Conservation (phyloP, 768 basidiomycete species). For the Phylloporus rhodoxanthus region DNA sequence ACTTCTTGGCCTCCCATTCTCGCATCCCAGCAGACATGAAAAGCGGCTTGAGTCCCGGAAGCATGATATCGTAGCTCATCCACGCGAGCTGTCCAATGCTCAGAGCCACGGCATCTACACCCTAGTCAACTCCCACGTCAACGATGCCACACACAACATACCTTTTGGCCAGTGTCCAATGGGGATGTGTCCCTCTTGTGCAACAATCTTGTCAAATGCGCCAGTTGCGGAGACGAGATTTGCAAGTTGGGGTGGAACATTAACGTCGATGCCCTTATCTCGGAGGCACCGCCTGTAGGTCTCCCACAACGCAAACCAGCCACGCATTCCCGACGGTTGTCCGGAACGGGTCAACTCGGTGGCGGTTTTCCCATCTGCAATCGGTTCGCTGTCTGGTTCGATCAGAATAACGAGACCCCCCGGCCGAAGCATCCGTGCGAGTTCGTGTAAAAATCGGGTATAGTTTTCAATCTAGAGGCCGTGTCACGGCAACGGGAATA, state of each 20-base stretch:
- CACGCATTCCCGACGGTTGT: slow-evolving; percentile 38
- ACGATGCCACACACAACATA: slow-evolving; percentile 20
- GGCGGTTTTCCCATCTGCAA: slow-evolving; percentile 40
- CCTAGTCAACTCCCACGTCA: slow-evolving; percentile 7
- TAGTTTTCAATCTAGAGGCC: slow-evolving; percentile 54
- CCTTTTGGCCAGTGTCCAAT: slow-evolving; percentile 68
- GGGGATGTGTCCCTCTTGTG: slow-evolving; percentile 55
- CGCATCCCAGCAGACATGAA: slow-evolving; percentile 49
- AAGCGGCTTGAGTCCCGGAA: slow-evolving; percentile 58
- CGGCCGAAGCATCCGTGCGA: slow-evolving; percentile 61
- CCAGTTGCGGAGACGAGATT: slow-evolving; percentile 43
- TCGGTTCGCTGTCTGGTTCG: slow-evolving; percentile 53
- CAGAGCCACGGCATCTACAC: slow-evolving; percentile 48
- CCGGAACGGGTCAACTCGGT: slow-evolving; percentile 30
- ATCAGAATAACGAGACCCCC: slow-evolving; percentile 66
- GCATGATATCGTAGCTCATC: slow-evolving; percentile 64
- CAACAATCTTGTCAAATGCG: slow-evolving; percentile 51
- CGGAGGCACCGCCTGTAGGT: slow-evolving; percentile 52
- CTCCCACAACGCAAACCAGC: slow-evolving; percentile 63
- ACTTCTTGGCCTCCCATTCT: slow-evolving; percentile 47
- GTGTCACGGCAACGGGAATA: neutral
- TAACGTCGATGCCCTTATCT: slow-evolving; percentile 48
- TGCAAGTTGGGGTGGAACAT: slow-evolving; percentile 51
- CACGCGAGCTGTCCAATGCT: slow-evolving; percentile 67
- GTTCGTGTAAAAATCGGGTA: slow-evolving; percentile 52